Conservation (phyloP, 441 rosid species). For the Daphne laureola region DNA sequence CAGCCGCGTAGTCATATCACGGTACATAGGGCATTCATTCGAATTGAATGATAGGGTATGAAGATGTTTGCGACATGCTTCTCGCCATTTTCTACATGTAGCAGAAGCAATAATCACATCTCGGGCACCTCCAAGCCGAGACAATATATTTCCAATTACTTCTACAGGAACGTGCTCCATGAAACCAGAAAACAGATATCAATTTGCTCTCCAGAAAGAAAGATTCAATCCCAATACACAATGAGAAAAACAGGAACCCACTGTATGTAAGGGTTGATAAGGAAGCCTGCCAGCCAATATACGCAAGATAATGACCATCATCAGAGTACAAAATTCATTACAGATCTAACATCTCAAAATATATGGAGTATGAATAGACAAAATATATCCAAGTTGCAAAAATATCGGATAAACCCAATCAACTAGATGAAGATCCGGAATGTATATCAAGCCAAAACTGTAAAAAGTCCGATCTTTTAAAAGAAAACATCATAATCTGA, state of each 20-base stretch:
- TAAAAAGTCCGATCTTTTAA: neutral
- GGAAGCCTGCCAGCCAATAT: conserved; percentile 8
- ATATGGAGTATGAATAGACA: neutral
- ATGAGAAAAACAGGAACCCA: conserved; percentile 4
- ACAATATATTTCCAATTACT: conserved; percentile 55
- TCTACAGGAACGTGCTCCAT: conserved; percentile 44
- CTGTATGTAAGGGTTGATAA: neutral
- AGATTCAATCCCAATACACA: conserved; percentile 20
- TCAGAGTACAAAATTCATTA: neutral
- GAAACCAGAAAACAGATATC: neutral
- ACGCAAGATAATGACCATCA: conserved; percentile 6
- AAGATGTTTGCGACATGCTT: conserved; percentile 57
- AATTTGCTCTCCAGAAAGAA: neutral
- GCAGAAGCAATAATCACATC: conserved; percentile 58
- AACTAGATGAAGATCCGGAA: conserved; percentile 12
- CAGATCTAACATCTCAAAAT: conserved; percentile 8
- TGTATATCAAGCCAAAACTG: neutral
- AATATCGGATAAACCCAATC: conserved; percentile 1
- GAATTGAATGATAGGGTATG: conserved; percentile 53
- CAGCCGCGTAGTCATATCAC: conserved; percentile 37
- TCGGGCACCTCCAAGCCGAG: conserved; percentile 40
- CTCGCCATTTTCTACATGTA: conserved; percentile 66
- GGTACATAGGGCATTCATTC: conserved; percentile 48
- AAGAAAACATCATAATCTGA: neutral
- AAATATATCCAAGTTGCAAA: conserved; percentile 1